A percentile compares a stretch with the other conserved stretches of the same genome.
phyloP scores from a whole-genome alignment of 2,329 filamentous ascomycete species.

The Alternaria angustiovoidea region DNA sequence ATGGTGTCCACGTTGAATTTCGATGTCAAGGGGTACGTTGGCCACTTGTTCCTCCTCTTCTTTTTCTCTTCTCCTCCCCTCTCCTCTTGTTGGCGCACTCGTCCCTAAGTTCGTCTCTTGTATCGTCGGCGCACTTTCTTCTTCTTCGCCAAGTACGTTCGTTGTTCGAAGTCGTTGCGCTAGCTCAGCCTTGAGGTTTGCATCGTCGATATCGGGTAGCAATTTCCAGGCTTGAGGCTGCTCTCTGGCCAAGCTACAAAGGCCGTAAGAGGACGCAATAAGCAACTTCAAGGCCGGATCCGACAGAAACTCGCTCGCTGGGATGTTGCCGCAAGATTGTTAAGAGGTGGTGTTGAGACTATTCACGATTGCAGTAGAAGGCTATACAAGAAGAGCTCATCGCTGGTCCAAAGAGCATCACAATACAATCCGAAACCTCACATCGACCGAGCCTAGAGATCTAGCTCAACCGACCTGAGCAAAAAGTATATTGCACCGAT shows the following conservation, averaged over 20 bases:
- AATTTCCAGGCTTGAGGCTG: not conserved
- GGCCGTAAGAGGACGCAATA: not conserved
- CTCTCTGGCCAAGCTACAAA: not conserved
- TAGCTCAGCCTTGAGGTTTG: slow-evolving; percentile 2
- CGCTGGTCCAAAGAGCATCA: not conserved
- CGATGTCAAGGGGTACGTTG: slow-evolving; percentile 5
- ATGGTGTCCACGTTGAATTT: slow-evolving; percentile 10
- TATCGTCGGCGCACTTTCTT: not conserved
- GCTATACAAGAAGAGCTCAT: slow-evolving; percentile 2
- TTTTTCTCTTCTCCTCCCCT: not conserved
- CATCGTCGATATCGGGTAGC: slow-evolving; percentile 1
- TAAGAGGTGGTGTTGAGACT: slow-evolving; percentile 12
- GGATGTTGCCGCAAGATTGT: slow-evolving; percentile 11
- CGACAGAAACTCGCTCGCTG: slow-evolving; percentile 4
- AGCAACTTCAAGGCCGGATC: not conserved
- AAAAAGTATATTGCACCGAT: not conserved
- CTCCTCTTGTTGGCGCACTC: not conserved
- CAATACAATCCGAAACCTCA: not conserved
- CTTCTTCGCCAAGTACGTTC: not conserved
- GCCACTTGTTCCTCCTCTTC: not conserved
- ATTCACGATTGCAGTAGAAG: slow-evolving; percentile 6
- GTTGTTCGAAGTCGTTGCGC: not conserved
- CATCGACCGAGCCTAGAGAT: not conserved
- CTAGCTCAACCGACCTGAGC: not conserved
- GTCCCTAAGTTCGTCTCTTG: not conserved